phyloP scores from a whole-genome alignment of 768 basidiomycete species.

The Pleurotus djamor region DNA sequence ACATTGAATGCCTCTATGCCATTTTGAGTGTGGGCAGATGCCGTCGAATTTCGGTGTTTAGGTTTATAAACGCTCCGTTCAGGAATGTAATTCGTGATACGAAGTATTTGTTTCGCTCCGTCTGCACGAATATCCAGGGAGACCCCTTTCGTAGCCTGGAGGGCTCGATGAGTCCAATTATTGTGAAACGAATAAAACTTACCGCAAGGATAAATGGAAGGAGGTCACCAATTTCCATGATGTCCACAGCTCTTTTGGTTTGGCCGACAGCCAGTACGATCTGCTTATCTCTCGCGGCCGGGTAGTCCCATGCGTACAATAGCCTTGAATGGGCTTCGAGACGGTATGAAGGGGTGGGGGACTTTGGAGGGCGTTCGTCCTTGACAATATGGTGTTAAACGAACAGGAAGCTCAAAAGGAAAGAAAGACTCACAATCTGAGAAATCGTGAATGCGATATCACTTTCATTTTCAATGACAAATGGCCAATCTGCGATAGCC shows the following conservation, averaged over 20 bases:
- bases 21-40: slow-evolving; percentile 59
- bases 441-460: slow-evolving; percentile 64
- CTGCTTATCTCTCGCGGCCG: slow-evolving; percentile 80
- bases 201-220: slow-evolving; percentile 87
- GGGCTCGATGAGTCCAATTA: not conserved
- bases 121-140: slow-evolving; percentile 94
- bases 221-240: slow-evolving; percentile 94
- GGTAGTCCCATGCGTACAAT: slow-evolving; percentile 92
- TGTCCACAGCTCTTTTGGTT: slow-evolving; percentile 69
- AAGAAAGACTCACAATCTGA: slow-evolving; percentile 60
- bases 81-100: slow-evolving; percentile 84
- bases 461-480: slow-evolving; percentile 87
- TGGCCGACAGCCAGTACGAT: slow-evolving; percentile 64
- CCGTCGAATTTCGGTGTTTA: slow-evolving; percentile 43
- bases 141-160: slow-evolving; percentile 60
- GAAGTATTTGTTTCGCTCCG: slow-evolving; percentile 78
- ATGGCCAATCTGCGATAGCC: slow-evolving; percentile 82
- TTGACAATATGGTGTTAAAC: not conserved
- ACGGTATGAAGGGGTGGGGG: slow-evolving; percentile 38
- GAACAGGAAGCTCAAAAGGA: slow-evolving; percentile 1
- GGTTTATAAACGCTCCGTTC: slow-evolving; percentile 89
- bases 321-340: slow-evolving; percentile 51
- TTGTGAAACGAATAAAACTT: slow-evolving; percentile 18
- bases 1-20: slow-evolving; percentile 86
- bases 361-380: slow-evolving; percentile 36